Percentiles rank a stretch among this genome's conserved stretches.
Evolutionary conservation across 2,329 filamentous ascomycete species (phyloP).

Genomic region (Didymellaceae sp.): DNA sequence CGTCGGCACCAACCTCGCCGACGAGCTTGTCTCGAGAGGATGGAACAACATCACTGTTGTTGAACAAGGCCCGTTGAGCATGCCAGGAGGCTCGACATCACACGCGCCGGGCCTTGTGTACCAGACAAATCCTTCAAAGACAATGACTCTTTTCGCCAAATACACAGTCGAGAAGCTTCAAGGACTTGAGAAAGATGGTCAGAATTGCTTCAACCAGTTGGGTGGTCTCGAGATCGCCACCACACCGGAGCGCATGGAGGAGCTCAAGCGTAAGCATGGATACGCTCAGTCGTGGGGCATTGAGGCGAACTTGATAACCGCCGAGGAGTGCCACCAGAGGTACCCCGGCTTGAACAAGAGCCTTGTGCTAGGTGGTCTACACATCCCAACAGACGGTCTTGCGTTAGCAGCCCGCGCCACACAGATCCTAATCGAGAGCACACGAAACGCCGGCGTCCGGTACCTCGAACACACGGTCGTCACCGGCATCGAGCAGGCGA

Average conservation of each 20-base stretch:
- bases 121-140: slow-evolving; percentile 65
- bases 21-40: slow-evolving; percentile 67
- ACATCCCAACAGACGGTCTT: slow-evolving; percentile 67
- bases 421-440: slow-evolving; percentile 66
- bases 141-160: slow-evolving; percentile 64
- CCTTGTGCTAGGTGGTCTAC: slow-evolving; percentile 63
- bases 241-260: slow-evolving; percentile 63
- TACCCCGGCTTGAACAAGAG: slow-evolving; percentile 64
- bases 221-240: slow-evolving; percentile 69
- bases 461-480: slow-evolving; percentile 65
- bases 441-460: slow-evolving; percentile 62
- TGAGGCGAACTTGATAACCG: slow-evolving; percentile 59
- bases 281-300: slow-evolving; percentile 68
- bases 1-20: slow-evolving; percentile 68
- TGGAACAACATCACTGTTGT: slow-evolving; percentile 70
- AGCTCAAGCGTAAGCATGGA: slow-evolving; percentile 68
- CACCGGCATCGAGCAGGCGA: slow-evolving; percentile 60
- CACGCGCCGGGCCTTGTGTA: slow-evolving; percentile 70
- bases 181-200: slow-evolving; percentile 54
- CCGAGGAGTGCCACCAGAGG: slow-evolving; percentile 59
- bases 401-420: slow-evolving; percentile 67
- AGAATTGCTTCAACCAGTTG: slow-evolving; percentile 67
- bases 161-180: slow-evolving; percentile 68
- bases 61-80: slow-evolving; percentile 67
- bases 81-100: slow-evolving; percentile 70